A percentile compares a stretch with the other conserved stretches of the same genome.
These are phyloP conservation scores for Wolfiporia cocos DNA, from an alignment of 1,284 basidiomycete species.

Conservation along the genomic window DNA sequence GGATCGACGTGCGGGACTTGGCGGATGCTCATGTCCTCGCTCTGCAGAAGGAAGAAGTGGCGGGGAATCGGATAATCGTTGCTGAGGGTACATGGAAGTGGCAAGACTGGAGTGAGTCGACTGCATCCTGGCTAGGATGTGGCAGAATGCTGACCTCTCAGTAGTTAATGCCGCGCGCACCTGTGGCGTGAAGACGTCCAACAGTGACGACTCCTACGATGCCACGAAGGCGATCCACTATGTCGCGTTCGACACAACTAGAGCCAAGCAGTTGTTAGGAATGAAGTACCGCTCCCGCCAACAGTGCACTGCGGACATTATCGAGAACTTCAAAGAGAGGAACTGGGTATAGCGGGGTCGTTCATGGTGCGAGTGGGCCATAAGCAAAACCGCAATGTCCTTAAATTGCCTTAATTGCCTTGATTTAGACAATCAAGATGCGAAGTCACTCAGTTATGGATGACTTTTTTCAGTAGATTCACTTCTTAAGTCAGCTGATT, in stretches of 20 bases:
- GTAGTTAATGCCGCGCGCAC: background rate
- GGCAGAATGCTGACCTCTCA: background rate
- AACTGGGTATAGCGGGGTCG: too few species aligned
- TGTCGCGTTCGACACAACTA: background rate
- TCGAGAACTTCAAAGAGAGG: too few species aligned
- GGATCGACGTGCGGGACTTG: constrained; percentile 37
- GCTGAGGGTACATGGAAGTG: constrained; percentile 27
- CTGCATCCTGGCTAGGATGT: background rate
- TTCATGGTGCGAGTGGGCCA: too few species aligned
- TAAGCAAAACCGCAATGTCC: too few species aligned
- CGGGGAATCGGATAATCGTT: constrained; percentile 27
- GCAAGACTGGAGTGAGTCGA: constrained; percentile 25
- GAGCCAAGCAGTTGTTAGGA: background rate
- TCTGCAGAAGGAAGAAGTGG: constrained; percentile 33
- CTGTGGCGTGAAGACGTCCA: background rate
- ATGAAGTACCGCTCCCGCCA: too few species aligned
- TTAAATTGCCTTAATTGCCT: too few species aligned
- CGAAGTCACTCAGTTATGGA: too few species aligned
- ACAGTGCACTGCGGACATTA: too few species aligned
- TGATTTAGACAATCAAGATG: too few species aligned
- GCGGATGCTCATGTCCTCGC: constrained; percentile 40
- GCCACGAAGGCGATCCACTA: constrained; percentile 1
- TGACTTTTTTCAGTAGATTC: too few species aligned
- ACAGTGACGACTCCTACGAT: background rate
- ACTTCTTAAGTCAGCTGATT: too few species aligned